Percentiles rank a stretch among this genome's conserved stretches.
These are phyloP conservation scores for Santalum album DNA, from an alignment of 164 flowering plant species.

Conservation along the genomic window DNA sequence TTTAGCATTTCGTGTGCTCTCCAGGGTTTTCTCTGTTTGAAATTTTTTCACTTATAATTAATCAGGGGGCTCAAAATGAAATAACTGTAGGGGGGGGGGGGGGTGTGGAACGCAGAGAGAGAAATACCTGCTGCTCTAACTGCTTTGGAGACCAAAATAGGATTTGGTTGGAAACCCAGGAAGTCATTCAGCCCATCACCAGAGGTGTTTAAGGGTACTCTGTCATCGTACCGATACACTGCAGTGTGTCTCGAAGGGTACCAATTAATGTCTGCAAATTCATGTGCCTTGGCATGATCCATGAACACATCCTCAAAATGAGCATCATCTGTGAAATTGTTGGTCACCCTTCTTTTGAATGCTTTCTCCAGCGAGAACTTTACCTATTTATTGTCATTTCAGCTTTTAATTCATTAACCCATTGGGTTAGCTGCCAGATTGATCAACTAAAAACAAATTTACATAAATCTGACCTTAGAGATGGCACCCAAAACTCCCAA, in stretches of 20 bases:
- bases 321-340: conserved; percentile 46
- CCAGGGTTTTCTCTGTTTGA: conserved; percentile 60
- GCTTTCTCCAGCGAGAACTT: conserved; percentile 49
- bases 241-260: conserved; percentile 66
- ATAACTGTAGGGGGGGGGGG: no score
- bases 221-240: conserved; percentile 63
- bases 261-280: conserved; percentile 87
- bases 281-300: conserved; percentile 51
- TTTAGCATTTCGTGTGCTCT: conserved; percentile 24
- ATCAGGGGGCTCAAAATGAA: no score
- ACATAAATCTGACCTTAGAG: conserved; percentile 78
- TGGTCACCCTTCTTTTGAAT: conserved; percentile 75
- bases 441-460: no score
- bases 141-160: conserved; percentile 27
- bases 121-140: conserved; percentile 53
- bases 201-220: conserved; percentile 44
- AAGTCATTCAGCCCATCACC: conserved; percentile 77
- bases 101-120: no score
- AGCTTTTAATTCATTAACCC: no score
- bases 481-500: conserved; percentile 70
- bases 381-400: conserved; percentile 30
- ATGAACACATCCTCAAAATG: conserved; percentile 42
- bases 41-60: background rate
- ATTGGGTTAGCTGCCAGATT: no score
- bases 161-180: conserved; percentile 63